A percentile compares a stretch with the other conserved stretches of the same genome.
Conservation (phyloP, 768 basidiomycete species). For the Podaxis pistillaris region DNA sequence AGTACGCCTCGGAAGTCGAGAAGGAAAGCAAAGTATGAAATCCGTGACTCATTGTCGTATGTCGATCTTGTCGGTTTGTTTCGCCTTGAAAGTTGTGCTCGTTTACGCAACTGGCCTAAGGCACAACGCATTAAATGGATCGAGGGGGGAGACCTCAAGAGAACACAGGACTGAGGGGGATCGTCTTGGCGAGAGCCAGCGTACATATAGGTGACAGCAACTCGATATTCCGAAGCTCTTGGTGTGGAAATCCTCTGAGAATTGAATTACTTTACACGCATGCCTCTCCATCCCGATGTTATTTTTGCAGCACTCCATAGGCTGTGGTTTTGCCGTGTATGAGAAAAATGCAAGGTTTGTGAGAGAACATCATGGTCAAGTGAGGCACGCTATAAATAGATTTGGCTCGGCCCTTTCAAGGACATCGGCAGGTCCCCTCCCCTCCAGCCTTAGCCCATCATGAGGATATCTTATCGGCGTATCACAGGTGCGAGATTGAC, state of each 20-base stretch:
- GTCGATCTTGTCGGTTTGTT: neutral
- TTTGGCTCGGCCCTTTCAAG: neutral
- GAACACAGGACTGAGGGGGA: neutral
- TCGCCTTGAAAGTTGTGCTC: neutral
- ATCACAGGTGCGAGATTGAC: conserved; percentile 5
- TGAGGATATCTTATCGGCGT: conserved; percentile 1
- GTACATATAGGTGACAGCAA: neutral
- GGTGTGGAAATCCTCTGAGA: conserved; percentile 13
- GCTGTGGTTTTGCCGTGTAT: neutral
- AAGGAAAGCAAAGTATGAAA: conserved; percentile 7
- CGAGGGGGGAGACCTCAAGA: neutral
- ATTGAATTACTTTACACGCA: conserved; percentile 4
- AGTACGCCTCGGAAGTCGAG: conserved; percentile 11
- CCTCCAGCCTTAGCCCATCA: neutral
- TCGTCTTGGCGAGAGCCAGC: neutral
- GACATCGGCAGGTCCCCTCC: neutral
- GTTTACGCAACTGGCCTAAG: neutral
- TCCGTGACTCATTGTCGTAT: neutral
- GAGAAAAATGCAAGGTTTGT: conserved; percentile 7
- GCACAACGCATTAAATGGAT: neutral
- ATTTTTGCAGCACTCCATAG: conserved; percentile 12
- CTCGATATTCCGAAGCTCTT: neutral
- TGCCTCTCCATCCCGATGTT: neutral
- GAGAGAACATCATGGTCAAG: conserved; percentile 3
- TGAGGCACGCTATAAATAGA: neutral